phyloP scores from a whole-genome alignment of 2,329 filamentous ascomycete species.

The Aureobasidium lini region DNA sequence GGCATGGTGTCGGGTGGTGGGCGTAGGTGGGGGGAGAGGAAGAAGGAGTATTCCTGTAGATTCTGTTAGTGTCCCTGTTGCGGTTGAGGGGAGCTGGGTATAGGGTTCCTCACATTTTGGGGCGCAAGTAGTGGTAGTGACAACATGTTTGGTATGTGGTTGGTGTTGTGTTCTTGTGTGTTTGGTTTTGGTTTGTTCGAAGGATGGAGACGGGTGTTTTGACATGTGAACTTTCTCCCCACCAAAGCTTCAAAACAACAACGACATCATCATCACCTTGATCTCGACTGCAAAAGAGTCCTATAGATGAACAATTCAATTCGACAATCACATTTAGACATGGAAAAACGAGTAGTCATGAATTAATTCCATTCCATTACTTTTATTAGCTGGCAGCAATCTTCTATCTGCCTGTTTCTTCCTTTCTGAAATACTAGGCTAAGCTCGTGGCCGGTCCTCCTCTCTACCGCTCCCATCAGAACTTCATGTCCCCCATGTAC shows the following conservation, averaged over 20 bases:
- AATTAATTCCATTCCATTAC: conserved; percentile 1
- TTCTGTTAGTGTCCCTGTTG: neutral
- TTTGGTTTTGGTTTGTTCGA: neutral
- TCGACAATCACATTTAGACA: neutral
- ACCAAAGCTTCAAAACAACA: neutral
- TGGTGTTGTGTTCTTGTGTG: neutral
- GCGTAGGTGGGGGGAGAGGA: conserved; percentile 14
- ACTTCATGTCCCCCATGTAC: neutral
- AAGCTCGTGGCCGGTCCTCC: neutral
- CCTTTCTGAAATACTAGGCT: neutral
- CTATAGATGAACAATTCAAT: too few species aligned
- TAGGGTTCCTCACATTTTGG: conserved; percentile 51
- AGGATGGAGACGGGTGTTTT: conserved; percentile 1
- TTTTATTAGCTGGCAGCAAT: neutral
- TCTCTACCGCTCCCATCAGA: neutral
- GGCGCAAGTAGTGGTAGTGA: conserved; percentile 61
- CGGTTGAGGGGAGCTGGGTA: neutral
- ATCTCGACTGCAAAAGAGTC: too few species aligned
- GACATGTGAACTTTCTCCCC: conserved; percentile 6
- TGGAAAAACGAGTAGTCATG: neutral
- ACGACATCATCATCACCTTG: neutral
- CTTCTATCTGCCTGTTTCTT: neutral
- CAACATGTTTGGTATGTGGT: conserved; percentile 13
- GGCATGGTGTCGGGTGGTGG: neutral
- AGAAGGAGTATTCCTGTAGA: conserved; percentile 14